Conservation (phyloP, 1,139 yeast genomes). For the Blastobotrys illinoisensis region DNA sequence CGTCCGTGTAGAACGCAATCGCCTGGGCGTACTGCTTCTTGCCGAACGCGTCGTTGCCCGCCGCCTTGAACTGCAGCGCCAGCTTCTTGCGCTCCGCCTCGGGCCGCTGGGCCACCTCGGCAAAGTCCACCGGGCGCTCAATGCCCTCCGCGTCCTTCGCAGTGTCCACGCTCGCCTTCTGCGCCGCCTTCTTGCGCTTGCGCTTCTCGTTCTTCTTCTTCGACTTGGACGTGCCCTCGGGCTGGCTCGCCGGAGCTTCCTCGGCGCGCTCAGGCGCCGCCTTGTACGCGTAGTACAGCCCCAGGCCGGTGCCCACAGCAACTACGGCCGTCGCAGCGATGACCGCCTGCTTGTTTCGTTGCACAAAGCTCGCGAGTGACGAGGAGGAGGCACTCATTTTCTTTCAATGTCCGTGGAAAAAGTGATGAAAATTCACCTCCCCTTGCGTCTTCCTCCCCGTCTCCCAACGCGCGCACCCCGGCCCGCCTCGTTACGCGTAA, state of each 20-base stretch:
- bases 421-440: background rate
- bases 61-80: slow-evolving; percentile 77
- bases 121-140: slow-evolving; percentile 11
- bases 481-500: no score
- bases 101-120: slow-evolving; percentile 27
- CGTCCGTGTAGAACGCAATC: slow-evolving; percentile 68
- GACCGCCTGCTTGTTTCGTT: slow-evolving; percentile 14
- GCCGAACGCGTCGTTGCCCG: slow-evolving; percentile 80
- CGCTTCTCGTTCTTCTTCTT: slow-evolving; percentile 13
- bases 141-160: slow-evolving; percentile 8
- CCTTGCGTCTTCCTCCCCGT: background rate
- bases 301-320: slow-evolving; percentile 14
- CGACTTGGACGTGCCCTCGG: slow-evolving; percentile 3
- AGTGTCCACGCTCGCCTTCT: background rate
- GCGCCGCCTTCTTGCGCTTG: slow-evolving; percentile 12
- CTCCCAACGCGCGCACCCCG: background rate
- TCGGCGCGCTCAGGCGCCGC: background rate
- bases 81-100: slow-evolving; percentile 52
- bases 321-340: slow-evolving; percentile 12
- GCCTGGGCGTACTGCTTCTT: slow-evolving; percentile 66
- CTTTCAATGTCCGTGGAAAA: background rate
- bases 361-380: slow-evolving; percentile 11
- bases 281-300: slow-evolving; percentile 11
- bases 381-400: slow-evolving; percentile 3
- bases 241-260: background rate